Evolutionary conservation across 2,329 filamentous ascomycete species (phyloP).

Genomic region (Trichoderma hamatum): DNA sequence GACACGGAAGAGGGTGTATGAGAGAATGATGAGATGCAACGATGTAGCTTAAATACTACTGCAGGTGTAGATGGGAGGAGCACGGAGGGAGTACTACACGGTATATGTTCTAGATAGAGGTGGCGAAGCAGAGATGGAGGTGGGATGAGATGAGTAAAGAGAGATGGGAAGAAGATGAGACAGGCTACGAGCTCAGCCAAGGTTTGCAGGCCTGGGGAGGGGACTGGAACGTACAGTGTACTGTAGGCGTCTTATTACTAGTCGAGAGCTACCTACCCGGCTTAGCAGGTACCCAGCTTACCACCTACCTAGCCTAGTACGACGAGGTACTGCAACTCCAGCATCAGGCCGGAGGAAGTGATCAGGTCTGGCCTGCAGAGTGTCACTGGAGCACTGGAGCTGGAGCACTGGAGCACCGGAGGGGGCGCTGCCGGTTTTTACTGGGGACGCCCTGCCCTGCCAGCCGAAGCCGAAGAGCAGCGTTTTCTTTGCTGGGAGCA

Average conservation of each 20-base stretch:
- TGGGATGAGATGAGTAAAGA: not conserved
- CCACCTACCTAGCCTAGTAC: not conserved
- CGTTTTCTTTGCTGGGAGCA: not conserved
- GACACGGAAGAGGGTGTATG: not conserved
- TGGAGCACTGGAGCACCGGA: too few species aligned
- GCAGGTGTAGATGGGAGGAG: not conserved
- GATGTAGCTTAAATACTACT: not conserved
- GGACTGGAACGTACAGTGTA: not conserved
- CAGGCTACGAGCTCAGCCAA: not conserved
- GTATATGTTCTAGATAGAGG: slow-evolving; percentile 5
- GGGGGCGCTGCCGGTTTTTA: not conserved
- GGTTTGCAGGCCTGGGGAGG: not conserved
- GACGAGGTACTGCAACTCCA: not conserved
- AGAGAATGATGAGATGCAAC: not conserved
- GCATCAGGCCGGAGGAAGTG: not conserved
- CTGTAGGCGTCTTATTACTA: not conserved
- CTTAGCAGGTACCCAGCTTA: not conserved
- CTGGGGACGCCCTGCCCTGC: not conserved
- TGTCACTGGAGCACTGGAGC: not conserved
- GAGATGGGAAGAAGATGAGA: not conserved
- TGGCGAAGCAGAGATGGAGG: slow-evolving; percentile 7
- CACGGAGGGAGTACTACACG: not conserved
- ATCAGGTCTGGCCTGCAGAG: not conserved
- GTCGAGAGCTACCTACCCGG: not conserved
- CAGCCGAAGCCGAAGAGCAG: not conserved